phyloP scores from a whole-genome alignment of 2,329 filamentous ascomycete genomes.

The Diaporthe longicolla region DNA sequence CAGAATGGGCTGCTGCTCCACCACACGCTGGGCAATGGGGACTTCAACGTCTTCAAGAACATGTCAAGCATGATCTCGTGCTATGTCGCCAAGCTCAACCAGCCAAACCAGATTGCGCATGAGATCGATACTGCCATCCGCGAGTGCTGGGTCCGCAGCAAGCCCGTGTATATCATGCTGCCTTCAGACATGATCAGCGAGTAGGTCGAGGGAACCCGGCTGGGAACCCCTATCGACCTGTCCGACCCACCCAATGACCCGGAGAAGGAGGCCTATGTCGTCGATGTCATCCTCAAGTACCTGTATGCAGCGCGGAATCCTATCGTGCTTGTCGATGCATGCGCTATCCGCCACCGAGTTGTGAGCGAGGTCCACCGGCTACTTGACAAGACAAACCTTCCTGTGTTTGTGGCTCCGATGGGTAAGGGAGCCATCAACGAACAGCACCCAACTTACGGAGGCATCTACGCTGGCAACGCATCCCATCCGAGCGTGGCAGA shows the following conservation, averaged over 20 bases:
- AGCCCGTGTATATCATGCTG: slow-evolving; percentile 87
- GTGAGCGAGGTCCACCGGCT: slow-evolving; percentile 80
- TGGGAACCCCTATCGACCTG: slow-evolving; percentile 80
- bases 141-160: slow-evolving; percentile 80
- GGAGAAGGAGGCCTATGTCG: slow-evolving; percentile 85
- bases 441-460: slow-evolving; percentile 80
- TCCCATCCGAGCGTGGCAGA: slow-evolving; percentile 75
- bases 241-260: slow-evolving; percentile 74
- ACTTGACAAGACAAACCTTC: slow-evolving; percentile 79
- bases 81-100: slow-evolving; percentile 78
- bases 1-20: slow-evolving; percentile 67
- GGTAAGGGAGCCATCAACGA: slow-evolving; percentile 89
- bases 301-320: slow-evolving; percentile 81
- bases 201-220: slow-evolving; percentile 80
- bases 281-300: slow-evolving; percentile 81
- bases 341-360: slow-evolving; percentile 82
- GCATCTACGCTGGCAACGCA: slow-evolving; percentile 87
- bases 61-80: slow-evolving; percentile 83
- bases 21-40: slow-evolving; percentile 82
- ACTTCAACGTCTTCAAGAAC: slow-evolving; percentile 86
- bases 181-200: slow-evolving; percentile 85
- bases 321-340: slow-evolving; percentile 86
- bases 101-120: slow-evolving; percentile 77
- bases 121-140: slow-evolving; percentile 84
- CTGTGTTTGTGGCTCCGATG: slow-evolving; percentile 91